These are phyloP conservation scores for Spencermartinsiella europaea DNA, from an alignment of 805 yeast species.

Conservation along the genomic window DNA sequence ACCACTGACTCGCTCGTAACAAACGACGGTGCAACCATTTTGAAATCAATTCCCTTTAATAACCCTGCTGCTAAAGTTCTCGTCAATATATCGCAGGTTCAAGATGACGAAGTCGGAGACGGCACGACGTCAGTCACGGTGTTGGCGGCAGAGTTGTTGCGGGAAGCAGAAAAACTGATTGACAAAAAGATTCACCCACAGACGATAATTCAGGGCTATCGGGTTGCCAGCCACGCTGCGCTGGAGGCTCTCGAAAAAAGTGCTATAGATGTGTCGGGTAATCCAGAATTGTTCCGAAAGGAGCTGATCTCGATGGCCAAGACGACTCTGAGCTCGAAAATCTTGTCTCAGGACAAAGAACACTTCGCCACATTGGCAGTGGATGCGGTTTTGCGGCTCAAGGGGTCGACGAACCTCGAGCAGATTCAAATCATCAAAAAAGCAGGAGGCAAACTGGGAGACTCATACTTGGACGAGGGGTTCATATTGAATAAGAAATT, in stretches of 20 bases:
- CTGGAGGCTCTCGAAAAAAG: conserved; percentile 66
- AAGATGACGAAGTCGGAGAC: conserved; percentile 97
- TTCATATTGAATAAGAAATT: conserved; percentile 86
- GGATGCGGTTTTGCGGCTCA: conserved; percentile 83
- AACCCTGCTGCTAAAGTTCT: conserved; percentile 96
- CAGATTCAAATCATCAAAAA: conserved; percentile 92
- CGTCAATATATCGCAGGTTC: conserved; percentile 92
- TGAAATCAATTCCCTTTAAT: conserved; percentile 89
- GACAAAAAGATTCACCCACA: conserved; percentile 95
- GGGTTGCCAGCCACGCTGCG: conserved; percentile 86
- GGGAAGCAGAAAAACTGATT: conserved; percentile 90
- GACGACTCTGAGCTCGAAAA: conserved; percentile 90
- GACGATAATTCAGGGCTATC: conserved; percentile 91
- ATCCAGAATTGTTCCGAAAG: conserved; percentile 55
- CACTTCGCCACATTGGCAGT: conserved; percentile 87
- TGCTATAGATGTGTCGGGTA: conserved; percentile 67
- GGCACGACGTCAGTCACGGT: conserved; percentile 98
- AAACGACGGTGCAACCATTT: conserved; percentile 96
- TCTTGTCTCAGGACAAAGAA: conserved; percentile 90
- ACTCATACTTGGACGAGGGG: conserved; percentile 94
- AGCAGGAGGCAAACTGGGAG: conserved; percentile 86
- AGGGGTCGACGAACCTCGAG: conserved; percentile 82
- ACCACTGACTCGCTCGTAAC: conserved; percentile 78
- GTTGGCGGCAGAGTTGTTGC: conserved; percentile 86
- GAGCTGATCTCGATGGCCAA: conserved; percentile 85